Evolutionary conservation across 2,329 filamentous ascomycete genomes (phyloP).

Genomic region (Clarireedia paspali): DNA sequence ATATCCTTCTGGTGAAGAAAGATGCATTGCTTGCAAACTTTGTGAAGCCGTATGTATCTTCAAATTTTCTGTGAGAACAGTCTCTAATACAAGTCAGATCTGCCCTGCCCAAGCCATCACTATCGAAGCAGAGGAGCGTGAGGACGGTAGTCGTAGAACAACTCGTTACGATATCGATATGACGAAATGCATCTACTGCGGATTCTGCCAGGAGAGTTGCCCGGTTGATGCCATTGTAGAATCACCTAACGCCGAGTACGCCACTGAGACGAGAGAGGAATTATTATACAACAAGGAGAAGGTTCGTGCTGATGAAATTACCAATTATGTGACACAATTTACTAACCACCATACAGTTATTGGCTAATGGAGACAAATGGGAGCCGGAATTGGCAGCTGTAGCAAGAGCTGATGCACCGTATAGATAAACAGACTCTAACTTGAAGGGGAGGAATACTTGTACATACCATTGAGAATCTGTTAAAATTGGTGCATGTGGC

Average conservation of each 20-base stretch:
- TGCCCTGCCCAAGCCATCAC: slow-evolving; percentile 98
- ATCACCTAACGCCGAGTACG: slow-evolving; percentile 66
- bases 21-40: slow-evolving; percentile 99
- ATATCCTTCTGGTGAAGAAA: slow-evolving; percentile 96
- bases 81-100: slow-evolving; percentile 42
- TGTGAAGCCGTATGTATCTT: slow-evolving; percentile 68
- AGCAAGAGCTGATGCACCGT: slow-evolving; percentile 88
- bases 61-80: not conserved
- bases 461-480: slow-evolving; percentile 4
- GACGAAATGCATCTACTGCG: slow-evolving; percentile 99
- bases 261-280: slow-evolving; percentile 79
- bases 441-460: slow-evolving; percentile 1
- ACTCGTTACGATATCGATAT: slow-evolving; percentile 99
- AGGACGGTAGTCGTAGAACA: slow-evolving; percentile 88
- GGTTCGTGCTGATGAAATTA: slow-evolving; percentile 37
- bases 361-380: slow-evolving; percentile 92
- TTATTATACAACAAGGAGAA: slow-evolving; percentile 92
- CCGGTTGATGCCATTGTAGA: slow-evolving; percentile 92
- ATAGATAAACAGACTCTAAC: slow-evolving; percentile 52
- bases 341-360: slow-evolving; percentile 57
- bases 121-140: slow-evolving; percentile 97
- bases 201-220: slow-evolving; percentile 98
- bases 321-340: no score
- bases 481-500: slow-evolving; percentile 1
- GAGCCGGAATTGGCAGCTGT: slow-evolving; percentile 91